phyloP scores from a whole-genome alignment of 225 moss, liverwort and hornwort species.

The Asterella californica region DNA sequence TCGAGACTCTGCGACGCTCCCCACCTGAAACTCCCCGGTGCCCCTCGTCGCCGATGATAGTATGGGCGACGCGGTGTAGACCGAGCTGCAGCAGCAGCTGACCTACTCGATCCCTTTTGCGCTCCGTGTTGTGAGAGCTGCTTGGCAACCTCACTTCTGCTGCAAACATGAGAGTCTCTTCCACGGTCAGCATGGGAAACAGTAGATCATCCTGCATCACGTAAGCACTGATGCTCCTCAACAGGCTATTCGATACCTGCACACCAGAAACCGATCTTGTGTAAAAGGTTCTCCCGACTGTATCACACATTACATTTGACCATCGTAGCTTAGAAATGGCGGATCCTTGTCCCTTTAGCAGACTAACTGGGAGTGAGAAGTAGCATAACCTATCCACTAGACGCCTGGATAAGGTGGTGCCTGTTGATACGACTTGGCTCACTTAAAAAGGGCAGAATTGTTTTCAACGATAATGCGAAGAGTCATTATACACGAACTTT shows the following conservation, averaged over 20 bases:
- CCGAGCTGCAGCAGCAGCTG: conserved; percentile 73
- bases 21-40: conserved; percentile 52
- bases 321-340: background rate
- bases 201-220: conserved; percentile 91
- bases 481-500: no score
- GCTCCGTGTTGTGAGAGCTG: conserved; percentile 51
- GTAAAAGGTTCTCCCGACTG: no score
- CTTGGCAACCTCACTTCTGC: conserved; percentile 72
- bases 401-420: no score
- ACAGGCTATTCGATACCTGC: conserved; percentile 38
- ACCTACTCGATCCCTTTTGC: conserved; percentile 65
- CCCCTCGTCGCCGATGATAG: conserved; percentile 75
- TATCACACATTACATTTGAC: background rate
- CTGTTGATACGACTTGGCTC: no score
- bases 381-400: no score
- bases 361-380: no score
- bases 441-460: no score
- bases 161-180: conserved; percentile 83
- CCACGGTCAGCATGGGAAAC: conserved; percentile 83
- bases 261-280: no score
- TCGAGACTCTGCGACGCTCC: conserved; percentile 49
- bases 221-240: conserved; percentile 66
- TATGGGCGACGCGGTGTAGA: conserved; percentile 69
- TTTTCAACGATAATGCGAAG: no score
- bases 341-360: background rate